Evolutionary conservation across 1,284 basidiomycete genomes (phyloP), one percentile per base, ranked within the genome.

Genomic region (Ceratobasidium sp.): DNA sequence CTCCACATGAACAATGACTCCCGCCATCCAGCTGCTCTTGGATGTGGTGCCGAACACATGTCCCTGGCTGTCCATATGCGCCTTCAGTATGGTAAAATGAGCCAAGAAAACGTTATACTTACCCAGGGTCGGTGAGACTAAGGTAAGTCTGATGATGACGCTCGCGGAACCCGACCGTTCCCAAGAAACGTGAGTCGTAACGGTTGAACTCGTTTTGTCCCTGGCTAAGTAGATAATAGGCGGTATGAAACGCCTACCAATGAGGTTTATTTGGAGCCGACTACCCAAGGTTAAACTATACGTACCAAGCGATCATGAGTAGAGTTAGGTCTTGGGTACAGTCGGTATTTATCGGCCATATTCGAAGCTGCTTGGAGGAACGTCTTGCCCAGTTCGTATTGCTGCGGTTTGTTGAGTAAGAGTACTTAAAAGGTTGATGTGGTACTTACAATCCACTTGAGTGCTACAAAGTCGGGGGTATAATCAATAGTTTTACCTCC

Each of bases 91-190:
- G n/a, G 42, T 20, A 20, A 46, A 23, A n/a, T 15, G 17, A 50
- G 3, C 42, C 28, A 54, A 56, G 12, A 33, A 42, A 38, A n/a
- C n/a, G 12, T 10, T 57, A 56, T 54, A 44, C 67, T 3, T 48
- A 70, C 67, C 67, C 67, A n/a, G 67, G 67, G 38, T 70, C 67
- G 9, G 67, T 70, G 13, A 70, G 38, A 26, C 67, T 70, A 9
- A 70, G 50, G 28, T 70, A 70, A 17, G 67, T 70, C 38, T 70
- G 67, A 10, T 15, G 26, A 26, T 61, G n/a, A 20, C 52, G 26
- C 38, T 70, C 40, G 26, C 67, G 67, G 40, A 70, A 70, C 2
- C 67, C 67, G 17, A 57, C 20, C 15, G 67, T 70, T 50, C 67
- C 67, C 10, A 70, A 33, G 40, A 48, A 52, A 17, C 67, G 67